Evolutionary conservation across 371 early-diverging fungal genomes (phyloP), one percentile per base, ranked within the genome.

Genomic region (Haplosporangium sp.): DNA sequence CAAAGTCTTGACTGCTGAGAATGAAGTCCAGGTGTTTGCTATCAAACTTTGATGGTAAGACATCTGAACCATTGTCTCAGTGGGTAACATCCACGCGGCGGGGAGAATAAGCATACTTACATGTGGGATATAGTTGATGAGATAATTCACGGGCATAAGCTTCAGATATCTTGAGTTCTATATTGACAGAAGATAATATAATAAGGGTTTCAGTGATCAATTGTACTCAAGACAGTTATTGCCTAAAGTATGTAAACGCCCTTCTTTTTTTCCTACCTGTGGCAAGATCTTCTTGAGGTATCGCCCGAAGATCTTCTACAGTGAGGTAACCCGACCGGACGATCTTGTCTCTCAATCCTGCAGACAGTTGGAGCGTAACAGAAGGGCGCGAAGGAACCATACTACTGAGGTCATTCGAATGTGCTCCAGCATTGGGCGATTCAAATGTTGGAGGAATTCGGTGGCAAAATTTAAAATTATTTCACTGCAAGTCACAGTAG

Each of bases 321-420:
- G 81, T 79, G 38, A 50, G 47, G 15, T 68, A 79, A 2, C 81
- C 75, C 0, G 81, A 79, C 15, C 65, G 67, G 5, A 74, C 56
- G 45, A 79, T 66, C 20, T 79, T 79, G 0, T 74, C 75, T 42
- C 64, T 63, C 39, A 79, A 37, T 15, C 64, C 38, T 4, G 62
- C 37, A 6, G 81, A 74, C 42, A 79, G 63, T 4, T 71, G 67
- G 20, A 79, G 70, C 2, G 81, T 79, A 35, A 71, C 61, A 47
- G 69, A 71, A 19, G 81, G 81, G 47, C 74, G 74, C 4, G 77
- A 63, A 5, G 72, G 50, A 6, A 68, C 69, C 66, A 72, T 72
- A 19, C 37, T 50, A 19, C 37, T 50, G 19, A 45, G 17, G 70
- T 45, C n/a, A 38, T 50, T 19, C 50, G 55, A 27, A 27, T 53